Evolutionary conservation across 169 alveolate species (phyloP), one percentile per base, ranked within the genome.

Genomic region (Plasmodium gonderi): DNA sequence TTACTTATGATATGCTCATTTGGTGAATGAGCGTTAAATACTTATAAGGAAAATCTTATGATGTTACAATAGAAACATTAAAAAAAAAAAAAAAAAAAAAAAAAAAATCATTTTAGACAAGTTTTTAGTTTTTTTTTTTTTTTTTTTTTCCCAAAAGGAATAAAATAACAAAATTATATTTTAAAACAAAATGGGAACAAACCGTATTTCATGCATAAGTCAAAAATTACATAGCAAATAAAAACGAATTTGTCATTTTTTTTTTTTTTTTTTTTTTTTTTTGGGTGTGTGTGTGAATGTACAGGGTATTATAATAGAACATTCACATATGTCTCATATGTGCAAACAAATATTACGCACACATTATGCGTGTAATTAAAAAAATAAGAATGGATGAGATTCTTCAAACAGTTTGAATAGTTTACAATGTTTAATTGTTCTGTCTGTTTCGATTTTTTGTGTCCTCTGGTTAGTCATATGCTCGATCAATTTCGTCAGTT

Each of bases 91-190:
- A 77, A 77, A 77, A 76, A 4, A 40, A 78, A 78, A 78, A 78
- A 45, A 77, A 78, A 78, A 78, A 78, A 78, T 36, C 60, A 54
- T 49, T 49, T 47, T 79, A 29, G 75, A 79, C 90, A 79, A 79
- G 74, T 79, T 60, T 69, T 69, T 31, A 69, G 33, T 69, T 29
- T 69, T 69, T 33, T 14, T 29, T n/a, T n/a, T n/a, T 60, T 60
- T 60, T 60, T 60, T 60, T 12, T 54, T 54, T 12, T 60, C 26
- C 26, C 72, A 60, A 60, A 60, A 36, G 72, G 40, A 23, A 23
- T 60, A n/a, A n/a, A 60, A 60, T 60, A 20, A 36, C 26, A 23
- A 12, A 60, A 20, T 60, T 29, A 23, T 23, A 11, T 8, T 60
- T 7, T 60, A 36, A n/a, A 3, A 23, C 72, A 60, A 60, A 20